Base-by-base conservation (phyloP, 2,329 filamentous ascomycete species). In the Verticillium tricorpus region DNA sequence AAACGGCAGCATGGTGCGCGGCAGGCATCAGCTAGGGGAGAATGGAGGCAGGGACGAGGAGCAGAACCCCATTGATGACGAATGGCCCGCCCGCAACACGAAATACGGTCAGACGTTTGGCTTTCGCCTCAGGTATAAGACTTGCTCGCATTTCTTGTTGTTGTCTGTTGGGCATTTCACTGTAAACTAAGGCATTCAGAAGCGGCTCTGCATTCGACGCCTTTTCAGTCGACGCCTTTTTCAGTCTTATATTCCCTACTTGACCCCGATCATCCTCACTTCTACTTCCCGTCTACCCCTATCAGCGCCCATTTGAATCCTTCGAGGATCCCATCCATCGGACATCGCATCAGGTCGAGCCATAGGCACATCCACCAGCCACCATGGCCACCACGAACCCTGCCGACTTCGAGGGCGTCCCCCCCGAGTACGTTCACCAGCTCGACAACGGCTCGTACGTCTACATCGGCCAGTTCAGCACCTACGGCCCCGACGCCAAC, bases 401-500 rank as follows among this genome's bases (percentile, higher is more conserved):
- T n/a, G 19, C n/a, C 45, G 45, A 50, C 19, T 14, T 50, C 19
- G 45, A 32, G 17, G 40, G 19, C 58, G 25, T 56, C 59, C 59
- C 59, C 19, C 40, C 31, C 5, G 32, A 39, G 22, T 60, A 19
- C 15, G n/a, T 59, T 31, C 39, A 58, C 40, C 56, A 12, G 11
- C 56, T 40, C 52, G 12, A 25, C 65, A 68, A 73, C 70, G 70
- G 60, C 65, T 45, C 64, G 66, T 56, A 63, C 64, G 63, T 60
- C 66, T 55, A 57, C 64, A 63, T 54, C 5, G 69, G 65, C 52
- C 57, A 34, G n/a, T 59, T 73, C 17, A 67, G 69, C 56, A 62
- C 66, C 64, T 84, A 82, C 61, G 81, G 82, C 55, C 78, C 81
- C 22, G 65, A 75, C 2, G 73, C 76, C 62, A 83, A 81, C 68